Conservation (phyloP, 2,329 filamentous ascomycete species). For the Botrytis byssoidea region DNA sequence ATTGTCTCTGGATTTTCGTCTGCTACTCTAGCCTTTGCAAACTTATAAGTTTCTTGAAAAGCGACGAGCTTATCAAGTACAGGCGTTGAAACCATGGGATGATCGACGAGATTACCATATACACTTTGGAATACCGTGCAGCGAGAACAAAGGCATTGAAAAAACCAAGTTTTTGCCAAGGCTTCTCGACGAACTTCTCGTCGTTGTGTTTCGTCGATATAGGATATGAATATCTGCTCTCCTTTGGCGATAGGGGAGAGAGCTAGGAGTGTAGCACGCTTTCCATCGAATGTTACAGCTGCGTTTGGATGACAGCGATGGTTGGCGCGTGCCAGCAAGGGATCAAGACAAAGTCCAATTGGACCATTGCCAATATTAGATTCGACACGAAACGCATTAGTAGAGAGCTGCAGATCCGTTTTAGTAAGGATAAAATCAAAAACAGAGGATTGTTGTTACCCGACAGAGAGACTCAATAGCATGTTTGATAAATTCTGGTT, state of each 20-base stretch:
- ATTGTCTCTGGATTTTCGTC: conserved; percentile 7
- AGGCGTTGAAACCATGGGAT: not conserved
- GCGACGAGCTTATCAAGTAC: not conserved
- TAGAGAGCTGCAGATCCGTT: conserved; percentile 49
- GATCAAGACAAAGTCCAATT: conserved; percentile 56
- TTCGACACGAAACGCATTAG: conserved; percentile 59
- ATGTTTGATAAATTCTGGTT: conserved; percentile 34
- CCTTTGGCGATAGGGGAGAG: conserved; percentile 49
- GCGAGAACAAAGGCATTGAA: conserved; percentile 12
- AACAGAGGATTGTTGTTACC: conserved; percentile 40
- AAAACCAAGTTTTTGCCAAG: conserved; percentile 18
- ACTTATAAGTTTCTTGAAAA: not conserved
- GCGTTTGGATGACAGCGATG: conserved; percentile 63
- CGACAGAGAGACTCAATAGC: conserved; percentile 54
- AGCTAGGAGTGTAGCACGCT: conserved; percentile 52
- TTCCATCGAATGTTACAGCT: conserved; percentile 54
- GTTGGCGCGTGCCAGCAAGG: conserved; percentile 52
- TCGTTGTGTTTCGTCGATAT: conserved; percentile 49
- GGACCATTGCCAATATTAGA: conserved; percentile 52
- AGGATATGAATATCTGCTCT: conserved; percentile 61
- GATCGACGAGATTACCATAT: not conserved
- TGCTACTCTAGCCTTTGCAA: not conserved
- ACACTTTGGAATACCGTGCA: not conserved
- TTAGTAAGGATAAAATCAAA: conserved; percentile 7
- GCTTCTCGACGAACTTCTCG: conserved; percentile 19